A percentile compares a stretch with the other conserved stretches of the same genome.
Conservation (phyloP, 2,329 filamentous ascomycete species). For the Nigrospora osmanthi region DNA sequence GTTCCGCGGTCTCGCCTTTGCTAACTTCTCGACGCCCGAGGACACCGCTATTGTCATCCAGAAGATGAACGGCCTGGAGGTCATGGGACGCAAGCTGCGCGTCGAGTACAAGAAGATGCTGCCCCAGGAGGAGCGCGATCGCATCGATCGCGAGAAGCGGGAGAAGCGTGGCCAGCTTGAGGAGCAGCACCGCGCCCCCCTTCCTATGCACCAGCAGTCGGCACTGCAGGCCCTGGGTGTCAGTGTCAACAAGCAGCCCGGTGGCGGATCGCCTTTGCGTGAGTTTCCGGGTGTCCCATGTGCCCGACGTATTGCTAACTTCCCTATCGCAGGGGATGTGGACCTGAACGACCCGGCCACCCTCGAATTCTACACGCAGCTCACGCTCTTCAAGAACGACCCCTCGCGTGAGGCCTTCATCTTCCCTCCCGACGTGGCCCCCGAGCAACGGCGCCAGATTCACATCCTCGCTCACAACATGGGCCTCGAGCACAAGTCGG, state of each 20-base stretch:
- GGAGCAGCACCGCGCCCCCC: conserved; percentile 80
- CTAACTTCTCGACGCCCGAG: conserved; percentile 93
- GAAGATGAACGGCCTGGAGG: conserved; percentile 88
- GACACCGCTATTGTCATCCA: conserved; percentile 92
- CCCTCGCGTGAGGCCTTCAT: conserved; percentile 69
- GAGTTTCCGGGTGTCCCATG: conserved; percentile 15
- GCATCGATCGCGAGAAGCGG: conserved; percentile 94
- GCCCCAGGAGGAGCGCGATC: conserved; percentile 84
- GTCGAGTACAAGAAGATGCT: conserved; percentile 99
- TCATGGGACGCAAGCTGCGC: conserved; percentile 86
- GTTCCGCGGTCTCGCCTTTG: conserved; percentile 91
- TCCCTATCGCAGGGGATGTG: conserved; percentile 46
- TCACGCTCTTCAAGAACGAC: conserved; percentile 83
- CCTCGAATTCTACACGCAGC: conserved; percentile 81
- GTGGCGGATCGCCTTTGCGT: conserved; percentile 36
- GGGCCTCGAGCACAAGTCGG: conserved; percentile 83
- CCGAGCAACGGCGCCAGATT: conserved; percentile 79
- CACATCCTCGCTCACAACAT: conserved; percentile 95
- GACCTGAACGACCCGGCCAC: conserved; percentile 89
- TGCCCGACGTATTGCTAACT: neutral
- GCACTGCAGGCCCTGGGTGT: conserved; percentile 74
- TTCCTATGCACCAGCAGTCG: conserved; percentile 68
- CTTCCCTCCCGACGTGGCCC: conserved; percentile 73
- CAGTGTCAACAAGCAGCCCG: conserved; percentile 55
- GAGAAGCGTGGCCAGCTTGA: conserved; percentile 93